These are phyloP conservation scores for Metschnikowia hibisci DNA, from an alignment of 805 yeast genomes.

Conservation along the genomic window DNA sequence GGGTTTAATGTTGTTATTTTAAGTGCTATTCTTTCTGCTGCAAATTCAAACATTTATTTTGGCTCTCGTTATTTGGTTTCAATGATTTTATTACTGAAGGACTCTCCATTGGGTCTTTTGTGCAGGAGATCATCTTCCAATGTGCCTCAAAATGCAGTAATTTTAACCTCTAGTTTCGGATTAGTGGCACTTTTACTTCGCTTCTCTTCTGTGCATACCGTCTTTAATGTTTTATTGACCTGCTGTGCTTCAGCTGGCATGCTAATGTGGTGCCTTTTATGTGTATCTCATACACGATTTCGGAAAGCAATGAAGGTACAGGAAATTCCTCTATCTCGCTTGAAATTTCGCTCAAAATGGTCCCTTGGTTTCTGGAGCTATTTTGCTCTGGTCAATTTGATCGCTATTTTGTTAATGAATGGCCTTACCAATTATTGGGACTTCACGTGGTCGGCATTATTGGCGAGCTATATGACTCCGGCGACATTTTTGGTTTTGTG, in stretches of 20 bases:
- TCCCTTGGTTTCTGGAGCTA: constrained; percentile 11
- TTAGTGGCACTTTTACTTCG: constrained; percentile 19
- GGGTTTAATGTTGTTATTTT: constrained; percentile 21
- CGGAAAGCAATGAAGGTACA: constrained; percentile 10
- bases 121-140: constrained; percentile 7
- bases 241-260: constrained; percentile 26
- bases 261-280: constrained; percentile 26
- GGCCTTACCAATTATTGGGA: constrained; percentile 18
- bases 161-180: constrained; percentile 21
- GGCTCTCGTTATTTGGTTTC: constrained; percentile 24
- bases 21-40: constrained; percentile 24
- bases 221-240: constrained; percentile 20
- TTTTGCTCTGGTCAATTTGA: constrained; percentile 18
- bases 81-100: constrained; percentile 12
- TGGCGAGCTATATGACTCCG: constrained; percentile 16
- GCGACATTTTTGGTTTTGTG: constrained; percentile 8
- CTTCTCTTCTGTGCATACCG: constrained; percentile 15
- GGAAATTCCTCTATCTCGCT: constrained; percentile 5
- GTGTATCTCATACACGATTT: constrained; percentile 18
- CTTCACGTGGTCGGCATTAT: constrained; percentile 14
- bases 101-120: constrained; percentile 3
- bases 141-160: constrained; percentile 20
- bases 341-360: constrained; percentile 9
- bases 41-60: constrained; percentile 27
- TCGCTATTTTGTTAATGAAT: constrained; percentile 15